Conservation (phyloP, 2,329 filamentous ascomycete genomes). For the Botrytis pseudocinerea region DNA sequence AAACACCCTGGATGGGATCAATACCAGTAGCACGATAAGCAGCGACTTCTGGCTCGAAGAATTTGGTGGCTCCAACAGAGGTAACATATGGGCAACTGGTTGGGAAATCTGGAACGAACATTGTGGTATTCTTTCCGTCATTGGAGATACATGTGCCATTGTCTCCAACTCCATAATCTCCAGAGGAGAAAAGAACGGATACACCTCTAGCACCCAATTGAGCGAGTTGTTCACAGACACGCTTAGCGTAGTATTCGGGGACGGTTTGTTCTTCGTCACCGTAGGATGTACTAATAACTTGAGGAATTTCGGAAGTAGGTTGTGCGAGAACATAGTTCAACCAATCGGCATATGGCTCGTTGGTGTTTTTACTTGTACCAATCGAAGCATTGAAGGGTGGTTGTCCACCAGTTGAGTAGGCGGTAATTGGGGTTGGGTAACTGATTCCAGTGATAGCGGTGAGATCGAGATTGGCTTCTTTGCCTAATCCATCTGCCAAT, state of each 20-base stretch:
- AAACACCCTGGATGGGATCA: constrained; percentile 42
- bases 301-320: constrained; percentile 47
- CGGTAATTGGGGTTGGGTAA: constrained; percentile 54
- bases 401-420: constrained; percentile 56
- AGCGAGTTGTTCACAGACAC: constrained; percentile 56
- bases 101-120: constrained; percentile 58
- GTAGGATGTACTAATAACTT: constrained; percentile 59
- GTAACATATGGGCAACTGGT: constrained; percentile 44
- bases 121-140: constrained; percentile 55
- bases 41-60: constrained; percentile 30
- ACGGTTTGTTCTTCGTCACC: constrained; percentile 60
- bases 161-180: constrained; percentile 52
- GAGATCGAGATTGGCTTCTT: constrained; percentile 59
- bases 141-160: constrained; percentile 49
- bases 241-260: constrained; percentile 52
- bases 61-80: constrained; percentile 31
- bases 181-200: constrained; percentile 53
- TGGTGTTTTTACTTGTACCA: constrained; percentile 39
- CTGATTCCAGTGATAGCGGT: constrained; percentile 55
- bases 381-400: constrained; percentile 54
- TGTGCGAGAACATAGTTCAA: constrained; percentile 52
- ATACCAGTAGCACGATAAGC: constrained; percentile 38
- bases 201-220: constrained; percentile 56
- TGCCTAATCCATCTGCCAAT: constrained; percentile 22
- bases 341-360: constrained; percentile 60